Base-by-base conservation (phyloP, 352 stramenopile genomes). In the Thraustochytrium sp. region DNA sequence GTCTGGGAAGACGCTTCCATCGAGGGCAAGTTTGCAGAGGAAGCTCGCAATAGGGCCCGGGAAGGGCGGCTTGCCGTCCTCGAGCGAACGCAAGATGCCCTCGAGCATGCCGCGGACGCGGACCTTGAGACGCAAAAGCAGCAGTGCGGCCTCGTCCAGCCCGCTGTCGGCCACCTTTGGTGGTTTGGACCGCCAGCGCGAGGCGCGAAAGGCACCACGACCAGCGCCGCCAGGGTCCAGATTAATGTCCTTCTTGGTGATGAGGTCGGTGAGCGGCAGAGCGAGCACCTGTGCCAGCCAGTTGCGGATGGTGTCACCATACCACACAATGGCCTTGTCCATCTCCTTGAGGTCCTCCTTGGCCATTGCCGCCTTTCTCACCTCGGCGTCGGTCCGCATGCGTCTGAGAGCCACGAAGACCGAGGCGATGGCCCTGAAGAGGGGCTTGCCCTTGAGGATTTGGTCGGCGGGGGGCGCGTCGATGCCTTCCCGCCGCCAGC, bases 201-300 rank as follows among this genome's bases (percentile, higher is more conserved):
- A 31, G 29, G 29, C 9, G 42, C 59, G 26, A 72, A 72, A 46
- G 13, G 59, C 59, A 46, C 59, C 40, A 11, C 18, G 21, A 1
- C 26, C 36, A 21, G 16, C 36, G n/a, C 62, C 44, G 31, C 54
- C 5, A 38, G 68, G 68, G 68, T 80, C 51, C 18, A 80, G 53
- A 4, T 55, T 72, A 3, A 80, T 26, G 21, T 80, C 68, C 16
- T n/a, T n/a, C 31, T 80, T 80, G 18, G 13, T 31, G 13, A 64
- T 51, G n/a, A 80, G 37, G 34, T 80, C 68, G n/a, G 46, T 26
- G 37, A 80, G 53, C 26, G 46, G 44, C 5, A 65, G 68, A 8
- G 68, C 68, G 9, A 80, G 68, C 5, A 80, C 68, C 37, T 64
- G 48, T 18, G 68, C 46, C n/a, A 64, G 63, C 68, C 68, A 80